Conservation (phyloP, 257 asterid genomes). For the Avicennia marina region DNA sequence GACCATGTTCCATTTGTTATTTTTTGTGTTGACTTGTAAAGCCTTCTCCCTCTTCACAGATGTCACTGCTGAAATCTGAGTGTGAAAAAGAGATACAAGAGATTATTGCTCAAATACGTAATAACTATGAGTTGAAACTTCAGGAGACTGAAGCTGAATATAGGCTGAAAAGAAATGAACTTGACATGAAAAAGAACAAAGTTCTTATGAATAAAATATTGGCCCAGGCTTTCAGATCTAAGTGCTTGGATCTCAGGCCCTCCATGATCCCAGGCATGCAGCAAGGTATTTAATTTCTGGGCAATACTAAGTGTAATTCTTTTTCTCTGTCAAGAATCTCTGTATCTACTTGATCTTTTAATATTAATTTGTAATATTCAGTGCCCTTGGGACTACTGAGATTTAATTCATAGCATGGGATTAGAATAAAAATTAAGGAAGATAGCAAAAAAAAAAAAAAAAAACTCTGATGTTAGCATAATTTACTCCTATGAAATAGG, state of each 20-base stretch:
- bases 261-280: slow-evolving; percentile 36
- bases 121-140: slow-evolving; percentile 44
- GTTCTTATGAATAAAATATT: slow-evolving; percentile 59
- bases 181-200: slow-evolving; percentile 37
- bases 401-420: too few relatives aligned
- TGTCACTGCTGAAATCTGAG: slow-evolving; percentile 40
- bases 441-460: too few relatives aligned
- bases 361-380: too few relatives aligned
- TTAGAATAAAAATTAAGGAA: too few relatives aligned
- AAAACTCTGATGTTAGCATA: too few relatives aligned
- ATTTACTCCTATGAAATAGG: too few relatives aligned
- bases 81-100: slow-evolving; percentile 75
- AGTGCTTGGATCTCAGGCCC: slow-evolving; percentile 61
- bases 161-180: slow-evolving; percentile 35
- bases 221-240: slow-evolving; percentile 67
- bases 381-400: too few relatives aligned
- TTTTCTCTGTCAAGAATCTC: not conserved
- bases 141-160: slow-evolving; percentile 46
- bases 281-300: slow-evolving; percentile 49
- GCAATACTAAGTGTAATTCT: not conserved
- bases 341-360: too few relatives aligned
- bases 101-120: slow-evolving; percentile 44
- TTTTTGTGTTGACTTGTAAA: slow-evolving; percentile 14
- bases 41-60: slow-evolving; percentile 35
- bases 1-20: slow-evolving; percentile 5